phyloP scores from a whole-genome alignment of 208 protist species.

The Acanthamoeba culbertsoni region DNA sequence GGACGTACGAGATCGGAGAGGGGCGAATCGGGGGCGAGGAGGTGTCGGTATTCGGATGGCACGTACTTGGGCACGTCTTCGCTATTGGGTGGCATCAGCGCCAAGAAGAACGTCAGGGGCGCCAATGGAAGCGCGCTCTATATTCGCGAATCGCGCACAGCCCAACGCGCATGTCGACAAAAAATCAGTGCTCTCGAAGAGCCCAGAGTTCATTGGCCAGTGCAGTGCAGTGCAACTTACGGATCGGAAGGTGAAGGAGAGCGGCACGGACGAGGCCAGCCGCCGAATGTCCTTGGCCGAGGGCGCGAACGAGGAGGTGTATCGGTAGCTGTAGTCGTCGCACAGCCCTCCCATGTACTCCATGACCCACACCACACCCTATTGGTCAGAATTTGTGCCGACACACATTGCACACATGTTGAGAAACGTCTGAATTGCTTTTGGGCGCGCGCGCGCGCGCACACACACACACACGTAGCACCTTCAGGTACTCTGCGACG shows the following conservation, averaged over 20 bases:
- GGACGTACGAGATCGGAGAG: not conserved
- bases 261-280: not conserved
- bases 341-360: constrained; percentile 8
- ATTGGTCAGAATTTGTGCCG: not conserved
- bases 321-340: constrained; percentile 45
- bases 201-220: not conserved
- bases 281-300: not conserved
- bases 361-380: constrained; percentile 52
- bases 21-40: not conserved
- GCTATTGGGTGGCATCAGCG: constrained; percentile 23
- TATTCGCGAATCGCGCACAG: not conserved
- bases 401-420: not conserved
- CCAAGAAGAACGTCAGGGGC: not conserved
- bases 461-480: not conserved
- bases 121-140: not conserved
- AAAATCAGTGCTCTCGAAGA: not conserved
- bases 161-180: not conserved
- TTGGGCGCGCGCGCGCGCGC: not conserved
- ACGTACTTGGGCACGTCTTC: not conserved
- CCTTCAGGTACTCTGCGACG: not conserved
- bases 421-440: not conserved
- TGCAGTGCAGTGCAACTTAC: not conserved
- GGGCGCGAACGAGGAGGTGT: not conserved
- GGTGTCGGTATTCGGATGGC: not conserved
- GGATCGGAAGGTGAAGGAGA: not conserved